Evolutionary conservation across 2,329 filamentous ascomycete species (phyloP), one percentile per base, ranked within the genome.

Genomic region (Xylaria sp.): DNA sequence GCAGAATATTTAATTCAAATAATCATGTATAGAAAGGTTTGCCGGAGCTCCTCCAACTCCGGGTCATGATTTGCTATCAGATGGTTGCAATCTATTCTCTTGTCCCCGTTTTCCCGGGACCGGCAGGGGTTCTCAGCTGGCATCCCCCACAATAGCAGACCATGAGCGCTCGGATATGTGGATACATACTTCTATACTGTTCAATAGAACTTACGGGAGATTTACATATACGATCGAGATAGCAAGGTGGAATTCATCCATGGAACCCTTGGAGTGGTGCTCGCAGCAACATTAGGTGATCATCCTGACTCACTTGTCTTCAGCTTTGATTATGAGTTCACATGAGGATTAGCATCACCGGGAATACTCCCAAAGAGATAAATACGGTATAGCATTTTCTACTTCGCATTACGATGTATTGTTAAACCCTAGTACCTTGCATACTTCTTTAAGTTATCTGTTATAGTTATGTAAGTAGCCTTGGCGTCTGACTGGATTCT

Each of bases 61-160:
- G 5, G 4, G 9, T 57, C n/a, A 4, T 26, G 15, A 57, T 57
- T 42, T 3, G 54, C 13, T 42, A 13, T 40, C 5, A 36, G 3
- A n/a, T 3, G 4, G 31, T 17, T 15, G 38, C 36, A 38, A 26
- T 13, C 49, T 6, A 20, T 49, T 13, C 13, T 20, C 7, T 40
- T 40, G 40, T 40, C 40, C 5, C n/a, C 31, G 7, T 20, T 20
- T 48, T 59, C 51, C 10, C 2, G 13, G 54, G 23, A 26, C 36
- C 28, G 23, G 4, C 42, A 26, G 13, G 58, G n/a, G 6, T 17
- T 40, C 46, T 59, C 58, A 59, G 58, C 58, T 49, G 13, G 59
- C 7, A 10, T 61, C 40, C 40, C 2, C n/a, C 26, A 4, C 5
- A 7, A 13, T 36, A 15, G 58, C 9, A 51, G 31, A 51, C 33